Percentiles rank a stretch among this genome's conserved stretches.
Evolutionary conservation across 2,329 filamentous ascomycete species (phyloP).

Genomic region (Ophiostoma ips): DNA sequence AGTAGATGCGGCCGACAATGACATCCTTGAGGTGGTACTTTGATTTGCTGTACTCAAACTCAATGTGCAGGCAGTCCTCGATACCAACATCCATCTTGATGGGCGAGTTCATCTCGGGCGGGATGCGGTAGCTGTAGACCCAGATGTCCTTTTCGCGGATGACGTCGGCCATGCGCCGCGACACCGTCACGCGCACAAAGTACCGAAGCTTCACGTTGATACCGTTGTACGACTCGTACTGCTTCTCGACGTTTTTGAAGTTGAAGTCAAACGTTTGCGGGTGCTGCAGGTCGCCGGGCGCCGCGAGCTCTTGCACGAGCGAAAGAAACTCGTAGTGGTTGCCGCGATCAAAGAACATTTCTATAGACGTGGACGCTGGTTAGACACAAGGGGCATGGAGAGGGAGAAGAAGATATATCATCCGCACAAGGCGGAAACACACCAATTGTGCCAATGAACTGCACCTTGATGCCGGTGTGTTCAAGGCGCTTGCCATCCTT

Average conservation of each 20-base stretch:
- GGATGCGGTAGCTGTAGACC: conserved; percentile 98
- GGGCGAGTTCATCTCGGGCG: conserved; percentile 91
- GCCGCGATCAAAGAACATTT: conserved; percentile 99
- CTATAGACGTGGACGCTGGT: conserved; percentile 31
- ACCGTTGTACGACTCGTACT: conserved; percentile 98
- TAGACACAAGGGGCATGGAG: background rate
- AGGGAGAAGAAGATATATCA: background rate
- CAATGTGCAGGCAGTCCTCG: conserved; percentile 96
- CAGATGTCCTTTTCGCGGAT: conserved; percentile 98
- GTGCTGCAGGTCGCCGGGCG: conserved; percentile 94
- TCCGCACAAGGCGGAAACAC: conserved; percentile 17
- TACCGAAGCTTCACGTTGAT: conserved; percentile 99
- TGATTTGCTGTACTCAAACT: conserved; percentile 98
- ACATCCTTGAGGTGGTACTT: conserved; percentile 99
- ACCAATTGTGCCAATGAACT: conserved; percentile 98
- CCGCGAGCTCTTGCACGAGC: conserved; percentile 89
- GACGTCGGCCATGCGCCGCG: conserved; percentile 91
- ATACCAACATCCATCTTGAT: conserved; percentile 99
- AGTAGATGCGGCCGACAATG: conserved; percentile 97
- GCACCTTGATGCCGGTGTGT: conserved; percentile 97
- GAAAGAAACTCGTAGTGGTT: conserved; percentile 99
- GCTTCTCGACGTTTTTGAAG: conserved; percentile 99
- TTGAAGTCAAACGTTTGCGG: conserved; percentile 98
- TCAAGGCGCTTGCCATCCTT: conserved; percentile 98
- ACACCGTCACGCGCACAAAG: conserved; percentile 94